These are phyloP conservation scores for Paraurostyla sp. DNA, from an alignment of 73 alveolate species.

Conservation along the genomic window DNA sequence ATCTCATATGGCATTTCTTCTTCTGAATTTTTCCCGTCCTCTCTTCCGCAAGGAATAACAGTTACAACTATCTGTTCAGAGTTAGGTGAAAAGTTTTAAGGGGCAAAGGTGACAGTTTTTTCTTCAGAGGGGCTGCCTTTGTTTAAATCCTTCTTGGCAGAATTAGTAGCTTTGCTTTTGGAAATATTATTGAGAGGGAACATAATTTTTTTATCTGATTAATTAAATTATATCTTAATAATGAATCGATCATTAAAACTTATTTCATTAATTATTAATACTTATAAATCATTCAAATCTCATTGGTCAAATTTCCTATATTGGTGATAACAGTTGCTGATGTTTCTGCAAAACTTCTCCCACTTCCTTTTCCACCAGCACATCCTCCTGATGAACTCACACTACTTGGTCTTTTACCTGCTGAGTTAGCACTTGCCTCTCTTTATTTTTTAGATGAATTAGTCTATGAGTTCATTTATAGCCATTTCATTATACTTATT, in stretches of 20 bases:
- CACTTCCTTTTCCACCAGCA: slow-evolving; percentile 6
- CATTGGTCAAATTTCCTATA: not conserved
- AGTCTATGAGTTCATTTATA: not conserved
- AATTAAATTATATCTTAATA: slow-evolving; percentile 1
- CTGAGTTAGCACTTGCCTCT: not conserved
- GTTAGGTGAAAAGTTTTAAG: not conserved
- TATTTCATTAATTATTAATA: not conserved
- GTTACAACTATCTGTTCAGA: slow-evolving; percentile 16
- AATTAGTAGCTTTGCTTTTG: slow-evolving; percentile 3
- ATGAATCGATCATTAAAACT: not conserved
- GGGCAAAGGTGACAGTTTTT: not conserved
- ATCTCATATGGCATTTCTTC: slow-evolving; percentile 63
- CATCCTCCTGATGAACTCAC: slow-evolving; percentile 47
- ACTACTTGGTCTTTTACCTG: slow-evolving; percentile 52
- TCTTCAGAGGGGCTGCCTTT: slow-evolving; percentile 38
- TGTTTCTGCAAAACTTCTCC: slow-evolving; percentile 48
- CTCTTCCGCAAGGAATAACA: slow-evolving; percentile 64
- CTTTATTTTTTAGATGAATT: not conserved
- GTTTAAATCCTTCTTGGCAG: not conserved
- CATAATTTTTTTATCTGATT: slow-evolving; percentile 9
- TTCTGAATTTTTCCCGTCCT: slow-evolving; percentile 45
- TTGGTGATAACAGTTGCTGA: slow-evolving; percentile 22
- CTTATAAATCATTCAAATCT: not conserved
- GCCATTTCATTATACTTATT: slow-evolving; percentile 40
- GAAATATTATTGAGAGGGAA: not conserved